These are phyloP conservation scores for Suillus weaverae DNA, from an alignment of 768 basidiomycete genomes.

Conservation along the genomic window DNA sequence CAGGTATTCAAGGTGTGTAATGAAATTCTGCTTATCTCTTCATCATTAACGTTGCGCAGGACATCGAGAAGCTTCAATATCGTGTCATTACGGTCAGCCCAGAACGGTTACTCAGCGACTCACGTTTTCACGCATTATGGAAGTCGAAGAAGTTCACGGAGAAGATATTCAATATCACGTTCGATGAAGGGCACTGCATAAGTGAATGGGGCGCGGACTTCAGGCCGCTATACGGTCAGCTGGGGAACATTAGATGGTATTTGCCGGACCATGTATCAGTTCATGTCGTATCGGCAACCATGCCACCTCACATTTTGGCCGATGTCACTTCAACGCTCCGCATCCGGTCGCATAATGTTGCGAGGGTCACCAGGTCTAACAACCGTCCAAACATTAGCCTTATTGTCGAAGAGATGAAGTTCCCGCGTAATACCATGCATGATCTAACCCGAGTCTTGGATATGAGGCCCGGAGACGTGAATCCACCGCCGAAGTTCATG, in stretches of 20 bases:
- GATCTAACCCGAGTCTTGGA: background rate
- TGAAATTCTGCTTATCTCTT: background rate
- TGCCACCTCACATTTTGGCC: conserved; percentile 10
- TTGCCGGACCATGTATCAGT: conserved; percentile 22
- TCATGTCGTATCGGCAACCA: conserved; percentile 19
- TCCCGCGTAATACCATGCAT: conserved; percentile 2
- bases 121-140: conserved; percentile 16
- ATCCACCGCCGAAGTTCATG: background rate
- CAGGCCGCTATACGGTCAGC: conserved; percentile 28
- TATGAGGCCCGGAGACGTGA: background rate
- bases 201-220: conserved; percentile 38
- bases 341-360: conserved; percentile 14
- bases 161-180: conserved; percentile 27
- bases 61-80: conserved; percentile 25
- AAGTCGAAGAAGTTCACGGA: conserved; percentile 22
- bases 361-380: conserved; percentile 26
- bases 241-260: conserved; percentile 31
- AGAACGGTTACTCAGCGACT: conserved; percentile 23
- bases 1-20: conserved; percentile 9
- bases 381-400: conserved; percentile 34
- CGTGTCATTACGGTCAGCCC: conserved; percentile 30
- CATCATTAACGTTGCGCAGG: conserved; percentile 15
- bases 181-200: conserved; percentile 44
- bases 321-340: conserved; percentile 9
- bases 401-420: conserved; percentile 21